These are phyloP conservation scores for Lupinus albus DNA, from an alignment of 306 rosid genomes.

Conservation along the genomic window DNA sequence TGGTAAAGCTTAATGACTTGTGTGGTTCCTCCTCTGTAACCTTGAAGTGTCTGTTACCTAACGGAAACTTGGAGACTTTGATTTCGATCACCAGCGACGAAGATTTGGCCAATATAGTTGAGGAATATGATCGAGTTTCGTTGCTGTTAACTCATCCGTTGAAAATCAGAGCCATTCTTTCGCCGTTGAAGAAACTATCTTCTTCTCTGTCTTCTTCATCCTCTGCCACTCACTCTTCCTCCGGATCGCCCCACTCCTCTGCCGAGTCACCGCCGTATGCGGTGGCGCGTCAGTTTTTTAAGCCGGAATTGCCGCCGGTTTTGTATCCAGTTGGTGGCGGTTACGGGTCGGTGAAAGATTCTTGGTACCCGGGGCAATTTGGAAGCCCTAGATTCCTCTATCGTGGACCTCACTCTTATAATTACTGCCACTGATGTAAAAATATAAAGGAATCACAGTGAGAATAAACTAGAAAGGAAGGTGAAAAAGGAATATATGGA, in stretches of 20 bases:
- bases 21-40: constrained; percentile 63
- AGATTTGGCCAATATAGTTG: constrained; percentile 66
- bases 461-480: no score
- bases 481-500: constrained; percentile 2
- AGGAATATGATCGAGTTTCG: constrained; percentile 69
- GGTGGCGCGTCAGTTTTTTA: constrained; percentile 21
- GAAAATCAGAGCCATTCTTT: constrained; percentile 73
- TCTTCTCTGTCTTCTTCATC: constrained; percentile 54
- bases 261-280: constrained; percentile 38
- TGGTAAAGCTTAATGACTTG: constrained; percentile 69
- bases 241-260: constrained; percentile 48
- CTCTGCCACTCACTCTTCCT: constrained; percentile 41
- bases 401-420: constrained; percentile 31
- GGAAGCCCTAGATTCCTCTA: constrained; percentile 45
- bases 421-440: constrained; percentile 47
- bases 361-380: constrained; percentile 34
- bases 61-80: constrained; percentile 83
- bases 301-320: constrained; percentile 34
- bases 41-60: constrained; percentile 67
- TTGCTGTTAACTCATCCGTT: constrained; percentile 45
- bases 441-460: no score
- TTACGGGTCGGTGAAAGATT: constrained; percentile 41
- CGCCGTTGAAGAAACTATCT: constrained; percentile 55
- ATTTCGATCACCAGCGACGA: constrained; percentile 73
- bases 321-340: constrained; percentile 34